Base-by-base conservation (phyloP, 768 basidiomycete genomes). In the Strobilomyces confusus region DNA sequence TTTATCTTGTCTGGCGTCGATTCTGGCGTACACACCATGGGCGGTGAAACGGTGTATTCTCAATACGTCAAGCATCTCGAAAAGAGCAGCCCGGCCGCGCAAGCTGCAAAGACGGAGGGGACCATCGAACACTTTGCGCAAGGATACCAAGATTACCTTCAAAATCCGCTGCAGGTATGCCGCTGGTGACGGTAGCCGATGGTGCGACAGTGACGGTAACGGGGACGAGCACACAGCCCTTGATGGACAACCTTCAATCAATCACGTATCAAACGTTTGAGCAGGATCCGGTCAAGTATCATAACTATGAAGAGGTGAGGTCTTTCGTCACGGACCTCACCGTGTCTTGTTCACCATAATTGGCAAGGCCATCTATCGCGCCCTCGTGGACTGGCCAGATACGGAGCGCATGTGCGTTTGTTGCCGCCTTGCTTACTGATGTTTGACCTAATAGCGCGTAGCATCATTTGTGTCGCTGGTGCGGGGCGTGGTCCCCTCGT, bases 201-300 rank as follows among this genome's bases (percentile, higher is more conserved):
- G 44, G 32, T 42, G 15, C 46, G 14, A 19, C 37, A 49, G 55
- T 64, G 43, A 49, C 45, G 48, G 19, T 37, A 37, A 58, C 53
- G 41, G 45, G 40, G 46, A 50, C 49, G 48, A 22, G 22, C 19
- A 50, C 56, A 51, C 60, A 95, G 89, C 97, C 97, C 22, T 71
- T 99, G 62, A 95, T 95, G 94, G 95, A 99, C 64, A 95, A 99
- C 71, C 72, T 99, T 51, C 92, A 91, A 65, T 95, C 92, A 61
- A 81, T 87, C 58, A 98, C 94, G 12, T 99, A 99, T 70, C 93
- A 98, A 66, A 93, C 92, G 3, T 99, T 99, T 64, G 97, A 99
- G 65, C 84, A 93, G 67, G 97, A 98, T 73, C 95, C 97, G 4
- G 86, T 98, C 55, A 99, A 99, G 70, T 99, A 99, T 67, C 71